Base-by-base conservation (phyloP, 257 asterid species). In the Anisodus acutangulus region DNA sequence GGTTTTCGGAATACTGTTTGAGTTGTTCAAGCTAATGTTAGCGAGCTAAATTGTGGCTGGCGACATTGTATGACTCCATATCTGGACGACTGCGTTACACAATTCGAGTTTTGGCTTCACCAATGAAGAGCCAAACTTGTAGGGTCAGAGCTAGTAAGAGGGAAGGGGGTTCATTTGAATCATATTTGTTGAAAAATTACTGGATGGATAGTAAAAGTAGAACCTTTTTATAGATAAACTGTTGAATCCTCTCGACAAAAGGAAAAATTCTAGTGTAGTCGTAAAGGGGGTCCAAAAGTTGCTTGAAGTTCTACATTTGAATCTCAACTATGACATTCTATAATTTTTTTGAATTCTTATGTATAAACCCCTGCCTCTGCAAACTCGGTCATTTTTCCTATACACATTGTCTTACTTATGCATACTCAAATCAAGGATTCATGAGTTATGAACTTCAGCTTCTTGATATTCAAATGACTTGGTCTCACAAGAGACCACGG, bases 391-490 rank as follows among this genome's bases (percentile, higher is more conserved):
- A 26, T 22, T 76, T 51, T 51, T 51, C 81, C 22, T 26, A 51
- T 26, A 51, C 47, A 31, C n/a, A 51, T 51, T 13, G 47, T 76
- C 19, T 74, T 68, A 41, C 79, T 70, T 12, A 76, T 51, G 60
- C 81, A 76, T 26, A 26, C 47, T 49, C 39, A 76, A 76, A 26
- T 76, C 60, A 51, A 74, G 81, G 62, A 22, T 49, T 26, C 22
- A 76, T 76, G 81, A 51, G 26, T 13, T 9, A 51, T 76, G 63
- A 51, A 51, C 63, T 76, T 76, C 63, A 26, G 45, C 51, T n/a
- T 76, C 63, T 76, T 76, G 81, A 76, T 76, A 76, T 51, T 54
- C 81, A 51, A 51, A 59, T 26, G 22, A 51, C 8, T 71, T 4
- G 4, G 57, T 71, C 57, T 76, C 26, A 51, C 22, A 76, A 51